These are phyloP conservation scores for Rhizopus sp. DNA, from an alignment of 371 early-diverging fungal species.

Conservation along the genomic window DNA sequence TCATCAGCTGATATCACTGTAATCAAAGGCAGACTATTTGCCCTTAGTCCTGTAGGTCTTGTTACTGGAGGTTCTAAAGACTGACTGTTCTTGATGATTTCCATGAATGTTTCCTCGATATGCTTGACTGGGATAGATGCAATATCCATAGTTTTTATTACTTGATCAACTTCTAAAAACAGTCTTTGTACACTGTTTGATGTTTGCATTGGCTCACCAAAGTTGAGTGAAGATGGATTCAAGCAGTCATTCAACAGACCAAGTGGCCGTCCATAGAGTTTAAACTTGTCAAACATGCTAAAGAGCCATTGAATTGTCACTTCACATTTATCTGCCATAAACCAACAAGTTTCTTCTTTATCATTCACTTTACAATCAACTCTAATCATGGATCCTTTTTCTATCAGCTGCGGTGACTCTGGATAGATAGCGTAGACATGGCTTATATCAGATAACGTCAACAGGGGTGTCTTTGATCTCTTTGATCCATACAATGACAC, in stretches of 20 bases:
- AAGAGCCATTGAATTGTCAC: slow-evolving; percentile 42
- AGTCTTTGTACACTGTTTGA: slow-evolving; percentile 14
- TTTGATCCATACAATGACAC: slow-evolving; percentile 52
- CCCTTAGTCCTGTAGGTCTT: slow-evolving; percentile 27
- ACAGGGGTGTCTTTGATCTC: slow-evolving; percentile 54
- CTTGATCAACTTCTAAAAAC: slow-evolving; percentile 38
- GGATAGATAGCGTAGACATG: slow-evolving; percentile 80
- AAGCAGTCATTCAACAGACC: slow-evolving; percentile 22
- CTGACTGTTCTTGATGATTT: slow-evolving; percentile 10
- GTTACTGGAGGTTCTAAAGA: slow-evolving; percentile 1
- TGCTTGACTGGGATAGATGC: slow-evolving; percentile 2
- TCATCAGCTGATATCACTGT: slow-evolving; percentile 27
- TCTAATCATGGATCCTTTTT: slow-evolving; percentile 47
- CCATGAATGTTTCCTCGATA: slow-evolving; percentile 17
- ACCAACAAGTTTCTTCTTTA: slow-evolving; percentile 26
- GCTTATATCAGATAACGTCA: slow-evolving; percentile 53
- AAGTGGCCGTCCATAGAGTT: slow-evolving; percentile 50
- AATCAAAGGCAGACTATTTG: slow-evolving; percentile 46
- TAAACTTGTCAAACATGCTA: slow-evolving; percentile 48
- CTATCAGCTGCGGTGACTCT: slow-evolving; percentile 47
- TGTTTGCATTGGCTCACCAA: slow-evolving; percentile 29
- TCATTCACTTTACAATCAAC: slow-evolving; percentile 38
- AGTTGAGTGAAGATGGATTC: slow-evolving; percentile 34
- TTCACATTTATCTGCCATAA: slow-evolving; percentile 45
- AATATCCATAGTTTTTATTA: slow-evolving; percentile 22